These are phyloP conservation scores for Aspergillus uvarum DNA, from an alignment of 2,329 filamentous ascomycete species.

Conservation along the genomic window DNA sequence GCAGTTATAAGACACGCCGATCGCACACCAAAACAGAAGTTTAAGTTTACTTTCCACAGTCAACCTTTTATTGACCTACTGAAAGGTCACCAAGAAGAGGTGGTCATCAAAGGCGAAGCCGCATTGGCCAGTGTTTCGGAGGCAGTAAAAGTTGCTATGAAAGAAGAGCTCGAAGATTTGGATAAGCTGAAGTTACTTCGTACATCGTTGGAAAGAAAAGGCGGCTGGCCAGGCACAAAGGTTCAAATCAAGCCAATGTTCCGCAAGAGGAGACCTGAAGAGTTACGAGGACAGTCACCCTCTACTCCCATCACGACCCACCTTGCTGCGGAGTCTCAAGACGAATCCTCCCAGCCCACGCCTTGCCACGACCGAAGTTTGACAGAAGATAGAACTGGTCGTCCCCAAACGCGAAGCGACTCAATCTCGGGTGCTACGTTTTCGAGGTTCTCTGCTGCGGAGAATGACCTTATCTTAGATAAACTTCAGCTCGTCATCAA, in stretches of 20 bases:
- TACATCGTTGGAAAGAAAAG: constrained; percentile 88
- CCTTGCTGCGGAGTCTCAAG: constrained; percentile 12
- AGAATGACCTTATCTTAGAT: constrained; percentile 89
- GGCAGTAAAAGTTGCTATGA: constrained; percentile 78
- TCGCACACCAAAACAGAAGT: constrained; percentile 97
- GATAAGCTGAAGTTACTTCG: constrained; percentile 82
- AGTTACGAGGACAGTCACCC: constrained; percentile 39
- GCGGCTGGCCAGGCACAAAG: constrained; percentile 91
- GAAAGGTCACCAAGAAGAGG: constrained; percentile 94
- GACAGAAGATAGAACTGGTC: constrained; percentile 39
- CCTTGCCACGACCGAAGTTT: constrained; percentile 17
- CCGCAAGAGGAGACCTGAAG: constrained; percentile 75
- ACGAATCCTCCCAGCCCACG: constrained; percentile 25
- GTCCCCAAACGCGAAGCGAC: constrained; percentile 66
- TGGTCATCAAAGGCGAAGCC: constrained; percentile 86
- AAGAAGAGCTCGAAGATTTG: constrained; percentile 77
- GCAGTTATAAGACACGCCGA: constrained; percentile 96
- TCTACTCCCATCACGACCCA: constrained; percentile 18
- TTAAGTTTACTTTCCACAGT: constrained; percentile 98
- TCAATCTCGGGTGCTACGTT: constrained; percentile 87
- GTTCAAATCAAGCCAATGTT: constrained; percentile 99
- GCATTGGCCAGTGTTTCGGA: constrained; percentile 85
- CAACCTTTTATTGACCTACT: constrained; percentile 93
- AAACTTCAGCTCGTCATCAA: constrained; percentile 98
- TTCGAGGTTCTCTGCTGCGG: constrained; percentile 88